These are phyloP conservation scores for Zanthoxylum bungeanum DNA, from an alignment of 345 rosid genomes.

Conservation along the genomic window DNA sequence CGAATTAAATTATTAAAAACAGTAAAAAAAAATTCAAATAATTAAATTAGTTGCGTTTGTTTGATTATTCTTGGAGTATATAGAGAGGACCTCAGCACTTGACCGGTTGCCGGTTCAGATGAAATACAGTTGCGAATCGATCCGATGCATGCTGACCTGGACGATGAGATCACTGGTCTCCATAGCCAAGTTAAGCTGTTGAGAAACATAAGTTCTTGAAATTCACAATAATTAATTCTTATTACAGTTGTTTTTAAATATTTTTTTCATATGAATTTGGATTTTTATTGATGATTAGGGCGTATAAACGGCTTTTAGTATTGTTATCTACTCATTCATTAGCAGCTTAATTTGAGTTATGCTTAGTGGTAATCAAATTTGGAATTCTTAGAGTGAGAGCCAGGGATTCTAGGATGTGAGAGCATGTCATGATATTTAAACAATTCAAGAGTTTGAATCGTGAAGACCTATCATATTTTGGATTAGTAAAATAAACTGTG, in stretches of 20 bases:
- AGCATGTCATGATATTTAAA: background rate
- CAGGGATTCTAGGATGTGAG: too few species aligned
- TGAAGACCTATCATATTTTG: background rate
- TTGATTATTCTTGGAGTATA: background rate
- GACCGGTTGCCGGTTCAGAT: conserved; percentile 62
- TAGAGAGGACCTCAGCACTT: conserved; percentile 83
- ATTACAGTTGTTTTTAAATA: too few species aligned
- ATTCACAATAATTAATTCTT: background rate
- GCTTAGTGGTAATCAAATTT: background rate
- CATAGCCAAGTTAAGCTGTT: conserved; percentile 72
- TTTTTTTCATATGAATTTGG: background rate
- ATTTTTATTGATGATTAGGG: background rate
- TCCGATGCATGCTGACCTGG: conserved; percentile 79
- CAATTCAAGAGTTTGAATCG: background rate
- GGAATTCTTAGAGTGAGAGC: background rate
- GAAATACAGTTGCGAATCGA: conserved; percentile 88
- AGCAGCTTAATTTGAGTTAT: background rate
- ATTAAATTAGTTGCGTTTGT: background rate
- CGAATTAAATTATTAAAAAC: background rate
- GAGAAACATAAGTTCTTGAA: conserved; percentile 46
- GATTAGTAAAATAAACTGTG: background rate
- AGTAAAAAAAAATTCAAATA: background rate
- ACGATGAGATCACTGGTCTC: conserved; percentile 82
- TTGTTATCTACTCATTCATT: background rate
- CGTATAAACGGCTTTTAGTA: background rate